Evolutionary conservation across 768 basidiomycete species (phyloP).

Genomic region (Boletus eberwhitei): DNA sequence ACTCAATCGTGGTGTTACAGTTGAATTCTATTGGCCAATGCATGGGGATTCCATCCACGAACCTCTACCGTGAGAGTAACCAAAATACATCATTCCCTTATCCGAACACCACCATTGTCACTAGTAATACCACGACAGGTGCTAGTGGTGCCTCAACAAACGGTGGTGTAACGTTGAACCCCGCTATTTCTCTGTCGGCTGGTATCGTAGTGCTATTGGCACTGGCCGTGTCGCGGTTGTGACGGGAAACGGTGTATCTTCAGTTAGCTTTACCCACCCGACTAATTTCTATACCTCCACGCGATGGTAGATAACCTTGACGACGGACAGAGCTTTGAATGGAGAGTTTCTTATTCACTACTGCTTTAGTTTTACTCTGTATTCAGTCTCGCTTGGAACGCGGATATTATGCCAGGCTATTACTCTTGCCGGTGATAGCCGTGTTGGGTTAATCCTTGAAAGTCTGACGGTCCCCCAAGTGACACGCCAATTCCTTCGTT

Average conservation of each 20-base stretch:
- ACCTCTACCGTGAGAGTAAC: slow-evolving; percentile 85
- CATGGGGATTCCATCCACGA: slow-evolving; percentile 53
- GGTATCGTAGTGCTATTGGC: slow-evolving; percentile 11
- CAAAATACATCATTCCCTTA: slow-evolving; percentile 66
- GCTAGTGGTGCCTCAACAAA: background rate
- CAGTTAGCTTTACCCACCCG: slow-evolving; percentile 5
- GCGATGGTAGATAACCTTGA: slow-evolving; percentile 20
- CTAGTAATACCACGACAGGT: slow-evolving; percentile 4
- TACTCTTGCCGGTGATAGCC: slow-evolving; percentile 12
- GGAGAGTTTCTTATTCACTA: background rate
- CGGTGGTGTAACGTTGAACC: slow-evolving; percentile 12
- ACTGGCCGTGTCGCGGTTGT: slow-evolving; percentile 13
- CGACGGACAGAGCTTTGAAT: slow-evolving; percentile 14
- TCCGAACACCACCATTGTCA: slow-evolving; percentile 31
- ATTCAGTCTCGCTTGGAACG: background rate
- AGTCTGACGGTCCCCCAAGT: background rate
- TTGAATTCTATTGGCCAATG: slow-evolving; percentile 79
- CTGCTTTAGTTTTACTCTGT: slow-evolving; percentile 12
- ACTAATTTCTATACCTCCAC: slow-evolving; percentile 23
- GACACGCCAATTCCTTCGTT: background rate
- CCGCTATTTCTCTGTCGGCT: slow-evolving; percentile 13
- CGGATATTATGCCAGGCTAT: background rate
- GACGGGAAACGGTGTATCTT: slow-evolving; percentile 8
- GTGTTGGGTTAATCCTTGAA: background rate
- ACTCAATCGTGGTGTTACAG: slow-evolving; percentile 28